Conservation (phyloP, 306 rosid species). For the Inga laurina region DNA sequence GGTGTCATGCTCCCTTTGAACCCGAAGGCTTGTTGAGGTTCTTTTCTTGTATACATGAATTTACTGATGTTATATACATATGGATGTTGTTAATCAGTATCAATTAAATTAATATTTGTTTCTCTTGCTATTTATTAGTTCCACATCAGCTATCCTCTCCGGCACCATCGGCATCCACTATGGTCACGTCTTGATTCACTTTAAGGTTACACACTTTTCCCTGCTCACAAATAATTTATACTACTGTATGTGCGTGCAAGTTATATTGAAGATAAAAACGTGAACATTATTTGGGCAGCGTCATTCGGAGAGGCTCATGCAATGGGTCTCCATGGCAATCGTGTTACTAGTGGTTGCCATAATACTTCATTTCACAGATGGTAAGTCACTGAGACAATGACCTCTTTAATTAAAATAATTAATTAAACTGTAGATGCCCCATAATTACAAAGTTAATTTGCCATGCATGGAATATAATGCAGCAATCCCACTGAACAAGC, state of each 20-base stretch:
- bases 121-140: constrained; percentile 42
- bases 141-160: constrained; percentile 75
- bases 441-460: not conserved
- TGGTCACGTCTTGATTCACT: constrained; percentile 85
- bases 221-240: not conserved
- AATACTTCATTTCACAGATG: constrained; percentile 78
- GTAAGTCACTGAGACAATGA: constrained; percentile 37
- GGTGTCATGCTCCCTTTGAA: constrained; percentile 88
- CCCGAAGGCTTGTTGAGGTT: constrained; percentile 88
- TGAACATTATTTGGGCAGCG: constrained; percentile 43
- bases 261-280: constrained; percentile 7
- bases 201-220: constrained; percentile 59
- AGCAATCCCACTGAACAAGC: constrained; percentile 91
- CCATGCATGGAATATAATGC: constrained; percentile 32
- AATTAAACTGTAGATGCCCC: not conserved
- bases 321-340: constrained; percentile 74
- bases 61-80: not conserved
- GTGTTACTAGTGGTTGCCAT: constrained; percentile 62
- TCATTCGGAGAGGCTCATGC: constrained; percentile 81
- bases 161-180: constrained; percentile 86
- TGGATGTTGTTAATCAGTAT: not conserved
- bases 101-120: not conserved
- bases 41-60: not conserved
- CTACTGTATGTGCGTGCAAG: constrained; percentile 1
- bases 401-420: not conserved